Evolutionary conservation across 2,329 filamentous ascomycete genomes (phyloP), one percentile per base, ranked within the genome.

Genomic region (Fusarium armeniacum): DNA sequence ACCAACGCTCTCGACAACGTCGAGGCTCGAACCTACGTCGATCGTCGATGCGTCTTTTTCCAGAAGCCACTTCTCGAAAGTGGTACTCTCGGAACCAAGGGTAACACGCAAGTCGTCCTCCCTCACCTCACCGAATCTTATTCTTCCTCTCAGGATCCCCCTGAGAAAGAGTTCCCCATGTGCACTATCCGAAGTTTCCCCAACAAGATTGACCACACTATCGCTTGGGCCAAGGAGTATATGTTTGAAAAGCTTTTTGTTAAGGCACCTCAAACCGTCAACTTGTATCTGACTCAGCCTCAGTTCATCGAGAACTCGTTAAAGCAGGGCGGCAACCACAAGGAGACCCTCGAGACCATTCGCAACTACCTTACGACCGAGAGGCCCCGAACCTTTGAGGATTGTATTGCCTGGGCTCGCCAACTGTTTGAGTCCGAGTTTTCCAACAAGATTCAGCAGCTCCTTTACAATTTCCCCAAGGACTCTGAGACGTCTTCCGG

Each of bases 161-260:
- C 96, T 0, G 97, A 99, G 85, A 94, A 98, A 83, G 97, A 96
- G 1, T 98, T 99, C 86, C 96, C 96, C 1, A 98, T 98, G 94
- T 99, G 96, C 81, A 98, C 96, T 7, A 87, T 99, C 67, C 90
- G 93, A 77, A 98, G 94, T 81, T 99, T 99, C 85, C 96, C 96
- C 62, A 99, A 99, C 85, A 91, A 91, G 76, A 99, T 99, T 75
- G 94, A 99, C 82, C 96, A 99, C 81, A 98, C 96, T 1, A 99
- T 99, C 79, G 96, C 96, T 4, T 99, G 96, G 96, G 91, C 94
- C 40, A 93, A 97, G 76, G 96, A 98, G 79, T 82, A 83, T 75
- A 87, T 97, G 70, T 99, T 99, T 82, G 94, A 98, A 82, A 91
- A 90, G 30, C 93, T 91, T 73, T 99, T 98, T 75, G 94, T 97